A percentile compares a stretch with the other conserved stretches of the same genome.
phyloP scores from a whole-genome alignment of 257 asterid species.

The Solanum habrochaites region DNA sequence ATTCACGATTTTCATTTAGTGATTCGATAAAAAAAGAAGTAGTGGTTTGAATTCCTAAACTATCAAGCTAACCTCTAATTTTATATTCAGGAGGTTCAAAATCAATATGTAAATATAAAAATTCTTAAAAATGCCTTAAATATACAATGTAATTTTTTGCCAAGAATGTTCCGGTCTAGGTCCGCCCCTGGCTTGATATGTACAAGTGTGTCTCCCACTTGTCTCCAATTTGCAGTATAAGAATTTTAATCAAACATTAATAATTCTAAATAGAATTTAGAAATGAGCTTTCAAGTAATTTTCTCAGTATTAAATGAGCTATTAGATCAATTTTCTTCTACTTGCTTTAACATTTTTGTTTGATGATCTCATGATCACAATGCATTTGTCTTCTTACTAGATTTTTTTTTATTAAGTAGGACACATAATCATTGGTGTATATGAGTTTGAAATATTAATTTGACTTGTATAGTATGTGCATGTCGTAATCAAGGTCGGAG shows the following conservation, averaged over 20 bases:
- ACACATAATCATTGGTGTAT: neutral
- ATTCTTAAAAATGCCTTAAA: no score
- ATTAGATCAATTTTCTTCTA: neutral
- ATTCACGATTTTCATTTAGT: no score
- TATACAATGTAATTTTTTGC: no score
- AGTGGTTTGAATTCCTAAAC: no score
- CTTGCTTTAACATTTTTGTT: neutral
- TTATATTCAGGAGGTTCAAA: no score
- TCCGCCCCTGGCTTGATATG: neutral
- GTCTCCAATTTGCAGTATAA: neutral
- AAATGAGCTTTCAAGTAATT: neutral
- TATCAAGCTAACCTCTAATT: no score
- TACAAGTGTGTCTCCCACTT: neutral
- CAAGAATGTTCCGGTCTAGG: no score
- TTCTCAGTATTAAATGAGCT: neutral
- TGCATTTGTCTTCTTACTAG: neutral
- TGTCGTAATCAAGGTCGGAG: neutral
- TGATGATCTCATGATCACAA: neutral
- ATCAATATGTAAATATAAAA: no score
- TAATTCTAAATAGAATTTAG: neutral
- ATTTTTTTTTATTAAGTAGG: neutral
- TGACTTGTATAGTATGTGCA: neutral
- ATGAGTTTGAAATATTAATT: neutral
- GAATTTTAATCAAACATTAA: neutral
- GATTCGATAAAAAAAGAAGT: no score